phyloP scores from a whole-genome alignment of 2,329 filamentous ascomycete genomes.

The Calonectria hongkongensis region DNA sequence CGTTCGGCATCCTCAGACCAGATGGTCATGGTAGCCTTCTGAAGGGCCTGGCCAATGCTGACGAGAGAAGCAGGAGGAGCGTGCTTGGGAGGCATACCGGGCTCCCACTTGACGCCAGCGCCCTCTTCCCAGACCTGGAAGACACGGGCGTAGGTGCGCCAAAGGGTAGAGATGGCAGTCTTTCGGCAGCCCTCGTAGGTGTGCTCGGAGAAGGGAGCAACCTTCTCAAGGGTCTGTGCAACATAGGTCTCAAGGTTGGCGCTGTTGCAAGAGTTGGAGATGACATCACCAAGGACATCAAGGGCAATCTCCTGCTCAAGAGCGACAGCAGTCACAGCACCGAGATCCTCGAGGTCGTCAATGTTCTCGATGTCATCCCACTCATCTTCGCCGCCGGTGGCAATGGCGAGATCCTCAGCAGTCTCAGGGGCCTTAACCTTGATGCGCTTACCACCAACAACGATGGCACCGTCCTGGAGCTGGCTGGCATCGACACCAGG shows the following conservation, averaged over 20 bases:
- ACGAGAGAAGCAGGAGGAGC: constrained; percentile 86
- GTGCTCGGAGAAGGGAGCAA: constrained; percentile 89
- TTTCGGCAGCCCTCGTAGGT: constrained; percentile 95
- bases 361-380: constrained; percentile 83
- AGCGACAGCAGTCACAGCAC: constrained; percentile 90
- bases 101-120: constrained; percentile 87
- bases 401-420: constrained; percentile 72
- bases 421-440: constrained; percentile 80
- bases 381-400: constrained; percentile 72
- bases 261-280: constrained; percentile 87
- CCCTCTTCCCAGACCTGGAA: constrained; percentile 89
- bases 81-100: constrained; percentile 88
- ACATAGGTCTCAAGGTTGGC: constrained; percentile 86
- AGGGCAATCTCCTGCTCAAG: constrained; percentile 98
- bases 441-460: constrained; percentile 88
- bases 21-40: constrained; percentile 87
- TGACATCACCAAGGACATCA: constrained; percentile 94
- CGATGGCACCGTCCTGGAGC: constrained; percentile 84
- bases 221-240: constrained; percentile 88
- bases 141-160: constrained; percentile 93
- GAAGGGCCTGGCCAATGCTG: constrained; percentile 90
- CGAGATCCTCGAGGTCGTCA: constrained; percentile 89
- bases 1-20: constrained; percentile 95
- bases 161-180: constrained; percentile 91
- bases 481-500: constrained; percentile 75